Evolutionary conservation across 306 rosid species (phyloP), one percentile per base, ranked within the genome.

Genomic region (Carpinus viminea): DNA sequence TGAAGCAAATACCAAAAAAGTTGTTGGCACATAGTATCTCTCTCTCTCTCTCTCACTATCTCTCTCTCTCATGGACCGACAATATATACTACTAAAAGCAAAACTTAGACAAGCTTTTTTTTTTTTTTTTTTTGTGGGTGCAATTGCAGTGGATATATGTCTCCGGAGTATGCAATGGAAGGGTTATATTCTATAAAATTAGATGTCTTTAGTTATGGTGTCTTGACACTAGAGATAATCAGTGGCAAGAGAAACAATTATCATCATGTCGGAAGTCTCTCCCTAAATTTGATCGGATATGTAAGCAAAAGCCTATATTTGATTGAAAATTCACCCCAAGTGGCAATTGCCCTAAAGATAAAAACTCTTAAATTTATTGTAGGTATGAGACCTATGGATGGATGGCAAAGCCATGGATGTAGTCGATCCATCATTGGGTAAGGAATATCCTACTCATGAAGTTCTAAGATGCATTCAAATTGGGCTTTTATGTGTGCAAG

Each of bases 401-500:
- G 64, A 57, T 7, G 64, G 34, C 1, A 7, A 20, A 9, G 31
- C 64, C 64, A 2, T 57, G 15, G 64, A 57, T 7, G 8, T 57
- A 7, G 81, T 84, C 28, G 95, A 88, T 79, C 68, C 79, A 8
- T 43, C 65, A 24, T 43, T 85, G 16, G 88, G 34, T 43, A 74
- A 75, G 18, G 8, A 79, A 20, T 73, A 47, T 70, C 8, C 73
- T 0, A 1, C 38, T n/a, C 18, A 61, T 3, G 88, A 70, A 69
- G 88, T 68, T 55, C 11, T 74, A 3, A 78, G 89, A 66, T 66
- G 50, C 9, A 66, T 66, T 38, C 50, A 66, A 36, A 84, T 84
- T n/a, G 87, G 87, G 18, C 78, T 84, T 0, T 52, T 84, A 56
- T 84, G 85, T 6, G 85, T 80, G 41, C 85, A 84, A 74, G 88